Evolutionary conservation across 1,284 basidiomycete species (phyloP).

Genomic region (Heterobasidion irregulare): DNA sequence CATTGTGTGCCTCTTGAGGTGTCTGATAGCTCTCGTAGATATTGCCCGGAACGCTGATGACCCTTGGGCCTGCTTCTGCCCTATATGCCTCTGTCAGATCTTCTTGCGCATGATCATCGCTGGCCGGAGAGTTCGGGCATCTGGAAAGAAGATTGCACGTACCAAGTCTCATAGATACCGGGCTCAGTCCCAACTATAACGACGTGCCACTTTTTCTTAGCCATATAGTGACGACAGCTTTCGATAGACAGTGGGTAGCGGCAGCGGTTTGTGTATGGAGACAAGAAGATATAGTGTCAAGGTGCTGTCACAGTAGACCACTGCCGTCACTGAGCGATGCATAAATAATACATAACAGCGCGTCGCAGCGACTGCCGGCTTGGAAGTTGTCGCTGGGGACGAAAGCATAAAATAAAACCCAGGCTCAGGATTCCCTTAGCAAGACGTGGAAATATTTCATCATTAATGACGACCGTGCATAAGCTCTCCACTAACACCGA

Average conservation of each 20-base stretch:
- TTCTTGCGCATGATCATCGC: neutral
- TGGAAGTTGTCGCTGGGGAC: too few relatives aligned
- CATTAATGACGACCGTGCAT: too few relatives aligned
- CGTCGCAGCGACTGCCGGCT: too few relatives aligned
- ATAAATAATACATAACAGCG: too few relatives aligned
- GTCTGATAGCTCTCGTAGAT: slow-evolving; percentile 33
- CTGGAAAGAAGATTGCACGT: slow-evolving; percentile 14
- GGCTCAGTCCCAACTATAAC: slow-evolving; percentile 35
- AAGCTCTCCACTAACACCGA: neutral
- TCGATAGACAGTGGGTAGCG: neutral
- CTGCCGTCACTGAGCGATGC: too few relatives aligned
- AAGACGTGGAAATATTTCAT: too few relatives aligned
- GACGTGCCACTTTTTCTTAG: slow-evolving; percentile 33
- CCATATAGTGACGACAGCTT: slow-evolving; percentile 21
- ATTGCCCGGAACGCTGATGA: slow-evolving; percentile 30
- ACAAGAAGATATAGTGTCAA: neutral
- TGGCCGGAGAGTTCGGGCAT: neutral
- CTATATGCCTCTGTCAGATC: slow-evolving; percentile 19
- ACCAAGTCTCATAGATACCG: slow-evolving; percentile 41
- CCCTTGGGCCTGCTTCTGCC: slow-evolving; percentile 33
- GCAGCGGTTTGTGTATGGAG: neutral
- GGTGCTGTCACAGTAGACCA: too few relatives aligned
- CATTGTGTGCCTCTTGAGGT: slow-evolving; percentile 29
- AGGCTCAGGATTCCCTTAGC: too few relatives aligned
- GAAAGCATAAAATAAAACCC: too few relatives aligned